phyloP scores from a whole-genome alignment of 352 stramenopile species.

The Globisporangium carolinianum region DNA sequence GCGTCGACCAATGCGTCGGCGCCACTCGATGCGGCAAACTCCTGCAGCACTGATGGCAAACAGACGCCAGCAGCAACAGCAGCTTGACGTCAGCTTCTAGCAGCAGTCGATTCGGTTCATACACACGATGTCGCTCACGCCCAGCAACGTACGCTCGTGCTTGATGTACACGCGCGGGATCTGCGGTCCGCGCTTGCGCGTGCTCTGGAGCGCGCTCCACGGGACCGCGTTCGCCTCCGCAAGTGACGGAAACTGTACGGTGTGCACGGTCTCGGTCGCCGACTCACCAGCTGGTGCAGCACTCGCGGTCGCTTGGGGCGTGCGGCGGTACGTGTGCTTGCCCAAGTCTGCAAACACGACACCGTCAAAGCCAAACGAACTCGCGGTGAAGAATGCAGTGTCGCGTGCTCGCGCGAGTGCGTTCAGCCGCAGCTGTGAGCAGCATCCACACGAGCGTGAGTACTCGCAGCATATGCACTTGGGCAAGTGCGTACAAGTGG shows the following conservation, averaged over 20 bases:
- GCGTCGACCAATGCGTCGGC: constrained; percentile 12
- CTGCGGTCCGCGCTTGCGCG: constrained; percentile 60
- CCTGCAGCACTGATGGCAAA: constrained; percentile 44
- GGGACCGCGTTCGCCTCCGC: constrained; percentile 30
- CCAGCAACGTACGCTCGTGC: constrained; percentile 46
- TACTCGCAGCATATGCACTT: not conserved
- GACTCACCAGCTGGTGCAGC: constrained; percentile 16
- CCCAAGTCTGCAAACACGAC: constrained; percentile 78
- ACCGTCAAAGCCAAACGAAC: constrained; percentile 73
- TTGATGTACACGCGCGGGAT: constrained; percentile 76
- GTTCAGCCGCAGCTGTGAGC: constrained; percentile 41
- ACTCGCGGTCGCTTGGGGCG: constrained; percentile 6
- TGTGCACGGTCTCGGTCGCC: constrained; percentile 25
- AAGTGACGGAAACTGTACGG: constrained; percentile 53
- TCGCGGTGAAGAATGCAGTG: constrained; percentile 69
- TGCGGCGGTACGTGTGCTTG: constrained; percentile 55
- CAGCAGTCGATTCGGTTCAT: not conserved
- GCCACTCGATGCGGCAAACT: constrained; percentile 29
- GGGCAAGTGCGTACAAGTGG: not conserved
- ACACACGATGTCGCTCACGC: not conserved
- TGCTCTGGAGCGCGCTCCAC: constrained; percentile 64
- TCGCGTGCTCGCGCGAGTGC: constrained; percentile 40
- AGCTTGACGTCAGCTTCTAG: not conserved
- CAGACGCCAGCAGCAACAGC: not conserved
- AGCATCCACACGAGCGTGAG: not conserved